These are phyloP conservation scores for Trichoderma sp. DNA, from an alignment of 2,329 filamentous ascomycete species.

Conservation along the genomic window DNA sequence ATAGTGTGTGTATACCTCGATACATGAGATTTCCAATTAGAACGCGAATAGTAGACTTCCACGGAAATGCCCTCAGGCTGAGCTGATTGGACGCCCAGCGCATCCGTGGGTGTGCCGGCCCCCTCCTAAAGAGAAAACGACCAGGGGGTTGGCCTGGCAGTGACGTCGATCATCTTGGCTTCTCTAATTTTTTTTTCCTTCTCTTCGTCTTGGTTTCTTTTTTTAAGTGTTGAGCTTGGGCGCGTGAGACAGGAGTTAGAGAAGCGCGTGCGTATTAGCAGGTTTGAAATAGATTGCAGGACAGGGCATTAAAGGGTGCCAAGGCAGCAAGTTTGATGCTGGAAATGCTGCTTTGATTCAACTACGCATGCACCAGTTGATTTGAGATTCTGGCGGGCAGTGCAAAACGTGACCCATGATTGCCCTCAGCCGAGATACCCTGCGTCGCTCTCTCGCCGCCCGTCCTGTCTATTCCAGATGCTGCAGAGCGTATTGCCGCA, in stretches of 20 bases:
- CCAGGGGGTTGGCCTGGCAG: constrained; percentile 9
- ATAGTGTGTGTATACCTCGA: neutral
- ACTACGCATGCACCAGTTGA: neutral
- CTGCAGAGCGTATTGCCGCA: neutral
- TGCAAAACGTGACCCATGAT: neutral
- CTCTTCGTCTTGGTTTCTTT: neutral
- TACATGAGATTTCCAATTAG: neutral
- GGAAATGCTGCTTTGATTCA: neutral
- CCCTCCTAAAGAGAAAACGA: neutral
- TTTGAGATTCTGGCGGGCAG: neutral
- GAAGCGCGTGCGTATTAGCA: neutral
- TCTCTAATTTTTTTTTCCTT: neutral
- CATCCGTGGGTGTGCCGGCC: constrained; percentile 5
- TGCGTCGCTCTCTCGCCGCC: neutral
- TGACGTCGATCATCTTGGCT: constrained; percentile 25
- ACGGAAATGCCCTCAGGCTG: neutral
- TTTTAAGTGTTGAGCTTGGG: neutral
- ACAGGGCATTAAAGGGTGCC: neutral
- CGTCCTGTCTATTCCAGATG: neutral
- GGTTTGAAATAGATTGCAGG: neutral
- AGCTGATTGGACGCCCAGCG: neutral
- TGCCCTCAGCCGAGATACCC: neutral
- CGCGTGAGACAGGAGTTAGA: neutral
- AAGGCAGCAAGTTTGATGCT: neutral
- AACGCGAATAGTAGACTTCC: neutral